Evolutionary conservation across 345 rosid species (phyloP), one percentile per base, ranked within the genome.

Genomic region (Bruguiera gymnorhiza): DNA sequence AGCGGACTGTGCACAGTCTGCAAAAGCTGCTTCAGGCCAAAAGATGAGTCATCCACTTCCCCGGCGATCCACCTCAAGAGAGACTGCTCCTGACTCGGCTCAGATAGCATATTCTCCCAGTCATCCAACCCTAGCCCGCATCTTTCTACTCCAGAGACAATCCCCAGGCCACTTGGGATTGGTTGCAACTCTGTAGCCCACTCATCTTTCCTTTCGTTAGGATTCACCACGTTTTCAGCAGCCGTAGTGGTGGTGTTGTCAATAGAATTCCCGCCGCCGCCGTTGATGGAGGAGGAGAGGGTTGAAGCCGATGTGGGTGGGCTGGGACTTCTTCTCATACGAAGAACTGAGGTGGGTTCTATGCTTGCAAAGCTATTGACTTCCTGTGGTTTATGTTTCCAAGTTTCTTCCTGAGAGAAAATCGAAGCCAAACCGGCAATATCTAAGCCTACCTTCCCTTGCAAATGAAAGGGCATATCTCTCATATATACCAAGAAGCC

Each of bases 271-370:
- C 70, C 78, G 67, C 65, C 74, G 69, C 76, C 78, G 65, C 80
- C 75, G 86, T 84, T 82, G 79, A 77, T 74, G 69, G 90, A 82
- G 73, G 87, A 86, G 51, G 90, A 87, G 73, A 82, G 87, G 27
- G 91, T 87, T 66, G 91, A 86, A 64, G 81, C 85, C 10, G 90
- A 84, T 62, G 82, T 84, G 67, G 87, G 87, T 23, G 91, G 91
- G 66, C 89, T 87, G 68, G 78, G 81, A 85, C 87, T 85, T 78
- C 82, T 84, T 82, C 85, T 82, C 83, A 82, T 80, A 78, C 80
- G 84, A 81, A 83, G 84, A 72, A 79, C 80, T 68, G 83, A 79
- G 31, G 81, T 78, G 31, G 78, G 72, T 50, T 79, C 82, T 37
- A 58, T 57, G 70, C 60, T 67, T 50, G 64, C 21, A 59, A 74